Conservation (phyloP, 495 filamentous ascomycete species). For the Podospora australis region DNA sequence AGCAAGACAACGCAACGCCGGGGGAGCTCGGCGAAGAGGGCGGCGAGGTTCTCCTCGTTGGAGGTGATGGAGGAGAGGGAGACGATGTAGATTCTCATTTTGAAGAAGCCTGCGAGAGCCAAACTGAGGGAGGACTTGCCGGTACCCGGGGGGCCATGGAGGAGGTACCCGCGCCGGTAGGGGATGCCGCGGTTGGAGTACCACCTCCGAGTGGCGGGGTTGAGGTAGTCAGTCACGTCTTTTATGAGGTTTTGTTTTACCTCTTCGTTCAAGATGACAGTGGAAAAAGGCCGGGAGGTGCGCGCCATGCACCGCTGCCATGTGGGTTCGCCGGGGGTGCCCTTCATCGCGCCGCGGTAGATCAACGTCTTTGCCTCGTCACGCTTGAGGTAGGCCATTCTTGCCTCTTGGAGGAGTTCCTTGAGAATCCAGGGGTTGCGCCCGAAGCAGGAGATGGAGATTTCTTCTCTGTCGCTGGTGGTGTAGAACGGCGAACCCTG, state of each 20-base stretch:
- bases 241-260: constrained; percentile 69
- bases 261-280: constrained; percentile 72
- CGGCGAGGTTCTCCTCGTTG: constrained; percentile 64
- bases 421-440: constrained; percentile 60
- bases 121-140: constrained; percentile 57
- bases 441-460: constrained; percentile 60
- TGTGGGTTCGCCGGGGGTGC: constrained; percentile 24
- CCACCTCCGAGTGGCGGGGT: constrained; percentile 69
- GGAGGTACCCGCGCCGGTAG: constrained; percentile 73
- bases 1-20: constrained; percentile 64
- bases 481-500: constrained; percentile 22
- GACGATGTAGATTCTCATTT: constrained; percentile 65
- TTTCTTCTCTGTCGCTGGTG: constrained; percentile 47
- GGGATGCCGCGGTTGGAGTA: constrained; percentile 70
- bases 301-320: constrained; percentile 54
- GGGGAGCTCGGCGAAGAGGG: constrained; percentile 63
- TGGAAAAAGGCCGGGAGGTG: constrained; percentile 70
- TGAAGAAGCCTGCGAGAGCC: constrained; percentile 64
- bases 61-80: constrained; percentile 55
- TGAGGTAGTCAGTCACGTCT: constrained; percentile 86
- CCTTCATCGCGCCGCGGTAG: constrained; percentile 49
- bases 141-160: constrained; percentile 86
- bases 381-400: constrained; percentile 47
- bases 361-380: constrained; percentile 61
- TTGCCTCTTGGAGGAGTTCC: constrained; percentile 59